Evolutionary conservation across 345 rosid genomes (phyloP).

Genomic region (Clausena lansium): DNA sequence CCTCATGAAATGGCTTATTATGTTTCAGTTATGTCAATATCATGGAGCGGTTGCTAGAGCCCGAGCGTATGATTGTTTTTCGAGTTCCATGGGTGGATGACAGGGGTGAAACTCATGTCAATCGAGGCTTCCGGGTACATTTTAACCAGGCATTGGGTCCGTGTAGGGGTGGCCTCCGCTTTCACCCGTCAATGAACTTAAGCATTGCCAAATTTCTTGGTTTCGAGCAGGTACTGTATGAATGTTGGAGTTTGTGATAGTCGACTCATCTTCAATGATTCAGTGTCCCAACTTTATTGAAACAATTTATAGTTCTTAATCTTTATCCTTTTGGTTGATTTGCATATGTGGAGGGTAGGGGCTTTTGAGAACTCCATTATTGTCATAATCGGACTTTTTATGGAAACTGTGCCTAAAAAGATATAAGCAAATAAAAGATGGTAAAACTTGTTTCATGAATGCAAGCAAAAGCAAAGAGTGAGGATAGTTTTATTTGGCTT

Average conservation of each 20-base stretch:
- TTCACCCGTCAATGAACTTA: conserved; percentile 89
- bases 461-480: background rate
- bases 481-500: background rate
- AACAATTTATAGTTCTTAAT: background rate
- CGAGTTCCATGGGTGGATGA: conserved; percentile 99
- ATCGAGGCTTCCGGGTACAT: conserved; percentile 93
- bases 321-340: conserved; percentile 5
- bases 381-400: background rate
- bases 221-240: conserved; percentile 75
- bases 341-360: background rate
- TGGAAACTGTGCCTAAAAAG: background rate
- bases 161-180: conserved; percentile 94
- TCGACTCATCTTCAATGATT: conserved; percentile 6
- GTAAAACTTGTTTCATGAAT: conserved; percentile 6
- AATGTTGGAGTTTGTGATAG: conserved; percentile 9
- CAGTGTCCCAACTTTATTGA: background rate
- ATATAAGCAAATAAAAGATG: conserved; percentile 9
- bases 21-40: conserved; percentile 83
- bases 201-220: conserved; percentile 94
- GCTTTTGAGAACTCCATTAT: background rate
- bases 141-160: conserved; percentile 97
- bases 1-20: conserved; percentile 23
- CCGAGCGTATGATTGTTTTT: conserved; percentile 86
- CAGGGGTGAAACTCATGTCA: conserved; percentile 94
- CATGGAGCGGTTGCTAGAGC: conserved; percentile 94